Conservation (phyloP, 768 basidiomycete genomes). For the Auricularia heimuer region DNA sequence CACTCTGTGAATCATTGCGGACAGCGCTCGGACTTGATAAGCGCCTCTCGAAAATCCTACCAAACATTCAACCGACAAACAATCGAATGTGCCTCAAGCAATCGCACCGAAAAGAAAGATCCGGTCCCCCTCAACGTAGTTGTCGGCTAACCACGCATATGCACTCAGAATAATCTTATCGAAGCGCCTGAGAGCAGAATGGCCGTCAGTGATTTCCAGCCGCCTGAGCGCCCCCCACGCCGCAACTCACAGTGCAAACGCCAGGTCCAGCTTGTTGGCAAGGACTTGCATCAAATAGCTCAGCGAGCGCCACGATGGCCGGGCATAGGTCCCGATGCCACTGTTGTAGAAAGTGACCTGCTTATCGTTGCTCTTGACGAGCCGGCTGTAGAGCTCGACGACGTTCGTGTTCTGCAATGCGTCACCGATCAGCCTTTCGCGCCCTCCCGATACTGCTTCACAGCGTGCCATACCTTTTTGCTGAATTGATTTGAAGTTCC, state of each 20-base stretch:
- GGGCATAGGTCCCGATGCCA: slow-evolving; percentile 22
- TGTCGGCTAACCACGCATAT: slow-evolving; percentile 38
- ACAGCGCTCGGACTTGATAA: no score
- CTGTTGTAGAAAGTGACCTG: slow-evolving; percentile 25
- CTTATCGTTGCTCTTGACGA: slow-evolving; percentile 4
- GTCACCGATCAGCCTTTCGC: no score
- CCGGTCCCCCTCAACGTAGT: slow-evolving; percentile 34
- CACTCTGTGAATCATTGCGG: no score
- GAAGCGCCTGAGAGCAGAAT: no score
- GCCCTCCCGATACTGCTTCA: no score
- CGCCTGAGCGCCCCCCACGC: no score
- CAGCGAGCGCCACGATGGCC: slow-evolving; percentile 11
- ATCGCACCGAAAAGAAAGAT: no score
- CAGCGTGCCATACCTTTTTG: slow-evolving; percentile 7
- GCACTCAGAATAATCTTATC: slow-evolving; percentile 28
- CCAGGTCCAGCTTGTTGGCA: slow-evolving; percentile 10
- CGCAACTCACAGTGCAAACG: slow-evolving; percentile 9
- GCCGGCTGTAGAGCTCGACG: slow-evolving; percentile 18
- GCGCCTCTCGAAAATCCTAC: no score
- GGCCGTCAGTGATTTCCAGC: no score
- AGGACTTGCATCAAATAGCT: slow-evolving; percentile 12
- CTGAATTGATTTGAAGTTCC: slow-evolving; percentile 24
- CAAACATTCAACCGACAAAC: no score
- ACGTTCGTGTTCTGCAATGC: slow-evolving; percentile 22
- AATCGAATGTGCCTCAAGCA: no score